These are phyloP conservation scores for Candolleomyces efflorescens DNA, from an alignment of 768 basidiomycete species.

Conservation along the genomic window DNA sequence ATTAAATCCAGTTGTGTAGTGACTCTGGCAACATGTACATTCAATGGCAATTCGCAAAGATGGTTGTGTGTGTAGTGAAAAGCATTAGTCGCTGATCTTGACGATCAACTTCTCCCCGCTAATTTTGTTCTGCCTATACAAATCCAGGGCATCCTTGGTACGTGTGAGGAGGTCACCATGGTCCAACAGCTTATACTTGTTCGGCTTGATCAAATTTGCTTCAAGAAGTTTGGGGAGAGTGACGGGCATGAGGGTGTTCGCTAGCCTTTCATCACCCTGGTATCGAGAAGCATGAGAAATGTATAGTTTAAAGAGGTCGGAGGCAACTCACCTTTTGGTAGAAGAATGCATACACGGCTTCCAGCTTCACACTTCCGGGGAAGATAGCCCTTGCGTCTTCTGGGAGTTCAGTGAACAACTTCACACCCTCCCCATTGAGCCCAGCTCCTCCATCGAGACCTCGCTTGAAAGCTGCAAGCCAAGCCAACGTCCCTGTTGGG, in stretches of 20 bases:
- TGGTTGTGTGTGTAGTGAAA: too few species aligned
- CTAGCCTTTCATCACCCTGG: neutral
- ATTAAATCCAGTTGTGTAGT: too few species aligned
- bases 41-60: too few species aligned
- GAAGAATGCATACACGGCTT: slow-evolving; percentile 37
- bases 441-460: slow-evolving; percentile 19
- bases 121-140: slow-evolving; percentile 42
- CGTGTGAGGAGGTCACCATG: slow-evolving; percentile 39
- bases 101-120: slow-evolving; percentile 49
- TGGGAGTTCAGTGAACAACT: neutral
- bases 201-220: slow-evolving; percentile 36
- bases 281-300: too few species aligned
- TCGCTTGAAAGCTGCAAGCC: slow-evolving; percentile 42
- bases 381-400: slow-evolving; percentile 18
- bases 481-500: slow-evolving; percentile 34
- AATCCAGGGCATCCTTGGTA: slow-evolving; percentile 35
- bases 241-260: slow-evolving; percentile 10
- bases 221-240: slow-evolving; percentile 40
- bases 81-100: slow-evolving; percentile 21
- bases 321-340: slow-evolving; percentile 32
- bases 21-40: too few species aligned
- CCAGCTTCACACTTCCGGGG: slow-evolving; percentile 27
- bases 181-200: slow-evolving; percentile 34
- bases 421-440: neutral
- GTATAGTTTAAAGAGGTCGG: neutral